These are phyloP conservation scores for Nematocida major DNA, from an alignment of 371 early-diverging fungal genomes.

Conservation along the genomic window DNA sequence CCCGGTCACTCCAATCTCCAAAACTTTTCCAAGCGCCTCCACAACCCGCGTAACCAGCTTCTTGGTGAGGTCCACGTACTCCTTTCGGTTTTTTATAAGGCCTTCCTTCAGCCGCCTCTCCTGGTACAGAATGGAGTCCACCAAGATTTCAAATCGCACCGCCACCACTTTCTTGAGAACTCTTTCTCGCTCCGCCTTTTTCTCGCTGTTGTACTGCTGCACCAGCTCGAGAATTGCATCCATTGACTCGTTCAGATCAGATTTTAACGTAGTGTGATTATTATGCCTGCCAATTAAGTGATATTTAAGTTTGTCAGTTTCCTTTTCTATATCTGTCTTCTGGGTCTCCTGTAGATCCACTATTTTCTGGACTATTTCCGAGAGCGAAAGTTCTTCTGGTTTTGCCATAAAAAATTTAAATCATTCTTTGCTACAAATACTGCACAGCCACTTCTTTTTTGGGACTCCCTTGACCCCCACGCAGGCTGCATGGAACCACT, in stretches of 20 bases:
- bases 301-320: background rate
- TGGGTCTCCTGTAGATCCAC: slow-evolving; percentile 5
- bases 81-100: slow-evolving; percentile 2
- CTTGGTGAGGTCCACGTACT: background rate
- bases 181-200: slow-evolving; percentile 14
- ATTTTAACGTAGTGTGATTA: background rate
- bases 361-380: slow-evolving; percentile 20
- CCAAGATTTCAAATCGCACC: background rate
- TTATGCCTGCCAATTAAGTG: background rate
- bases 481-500: slow-evolving; percentile 88
- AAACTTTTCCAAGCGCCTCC: background rate
- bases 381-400: background rate
- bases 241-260: background rate
- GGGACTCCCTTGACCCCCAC: slow-evolving; percentile 76
- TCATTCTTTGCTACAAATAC: slow-evolving; percentile 66
- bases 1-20: slow-evolving; percentile 8
- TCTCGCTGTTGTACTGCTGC: background rate
- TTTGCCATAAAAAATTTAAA: slow-evolving; percentile 29
- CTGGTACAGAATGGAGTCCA: background rate
- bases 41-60: background rate
- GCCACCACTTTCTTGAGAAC: slow-evolving; percentile 7
- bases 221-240: background rate
- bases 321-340: background rate
- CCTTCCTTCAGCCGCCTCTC: background rate
- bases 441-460: slow-evolving; percentile 84